Conservation (phyloP, 495 filamentous ascomycete genomes). For the Penicillium bovifimosum region DNA sequence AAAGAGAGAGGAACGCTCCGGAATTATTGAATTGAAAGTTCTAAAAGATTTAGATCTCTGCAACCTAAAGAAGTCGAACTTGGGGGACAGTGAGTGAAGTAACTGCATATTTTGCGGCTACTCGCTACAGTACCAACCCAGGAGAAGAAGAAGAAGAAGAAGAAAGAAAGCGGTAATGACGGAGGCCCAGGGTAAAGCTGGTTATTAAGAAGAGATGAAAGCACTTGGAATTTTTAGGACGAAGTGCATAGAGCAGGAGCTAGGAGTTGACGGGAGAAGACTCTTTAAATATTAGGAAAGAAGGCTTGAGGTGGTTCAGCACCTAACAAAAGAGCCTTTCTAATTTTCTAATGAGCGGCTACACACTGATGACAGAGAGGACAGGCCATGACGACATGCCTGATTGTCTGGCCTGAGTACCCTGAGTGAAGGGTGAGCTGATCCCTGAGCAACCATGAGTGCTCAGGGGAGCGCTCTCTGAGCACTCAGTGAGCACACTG, state of each 20-base stretch:
- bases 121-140: background rate
- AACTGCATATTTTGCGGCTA: no score
- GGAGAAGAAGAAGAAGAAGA: background rate
- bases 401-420: constrained; percentile 6
- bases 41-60: no score
- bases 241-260: background rate
- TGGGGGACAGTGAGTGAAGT: no score
- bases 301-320: background rate
- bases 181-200: background rate
- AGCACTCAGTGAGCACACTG: constrained; percentile 2
- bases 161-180: constrained; percentile 1
- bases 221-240: background rate
- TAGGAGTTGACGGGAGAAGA: background rate
- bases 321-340: constrained; percentile 3
- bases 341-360: background rate
- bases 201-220: background rate
- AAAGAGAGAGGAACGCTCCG: no score
- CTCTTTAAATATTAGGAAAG: constrained; percentile 8
- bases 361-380: background rate
- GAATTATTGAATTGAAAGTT: no score
- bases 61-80: no score
- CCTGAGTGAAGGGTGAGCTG: constrained; percentile 1
- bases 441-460: constrained; percentile 7
- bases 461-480: constrained; percentile 1
- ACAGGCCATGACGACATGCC: constrained; percentile 1